These are phyloP conservation scores for Peronospora destructor DNA, from an alignment of 352 stramenopile genomes.

Conservation along the genomic window DNA sequence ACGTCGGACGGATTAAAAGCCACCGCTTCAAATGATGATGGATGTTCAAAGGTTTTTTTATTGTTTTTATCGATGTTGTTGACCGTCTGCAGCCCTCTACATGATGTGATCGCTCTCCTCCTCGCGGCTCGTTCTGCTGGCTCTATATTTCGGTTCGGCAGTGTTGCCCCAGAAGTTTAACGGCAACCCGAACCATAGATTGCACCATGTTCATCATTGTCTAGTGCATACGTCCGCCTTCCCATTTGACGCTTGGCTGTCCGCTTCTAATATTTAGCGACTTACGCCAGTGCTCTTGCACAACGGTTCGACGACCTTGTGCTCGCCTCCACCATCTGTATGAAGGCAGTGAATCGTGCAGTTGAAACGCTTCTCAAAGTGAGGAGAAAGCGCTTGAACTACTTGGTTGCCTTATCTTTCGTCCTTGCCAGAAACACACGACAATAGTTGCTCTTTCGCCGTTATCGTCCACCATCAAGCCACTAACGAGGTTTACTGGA, in stretches of 20 bases:
- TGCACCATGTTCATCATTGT: constrained; percentile 29
- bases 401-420: background rate
- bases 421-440: background rate
- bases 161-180: constrained; percentile 23
- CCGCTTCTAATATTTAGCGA: constrained; percentile 17
- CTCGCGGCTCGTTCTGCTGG: no score
- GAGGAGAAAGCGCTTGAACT: background rate
- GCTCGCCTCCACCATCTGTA: background rate
- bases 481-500: no score
- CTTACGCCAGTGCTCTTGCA: constrained; percentile 9
- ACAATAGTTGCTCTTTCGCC: no score
- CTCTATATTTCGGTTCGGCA: no score
- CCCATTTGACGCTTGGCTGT: constrained; percentile 24
- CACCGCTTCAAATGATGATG: no score
- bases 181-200: constrained; percentile 21
- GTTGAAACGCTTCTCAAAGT: constrained; percentile 1
- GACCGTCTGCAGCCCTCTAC: no score
- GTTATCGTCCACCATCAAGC: no score
- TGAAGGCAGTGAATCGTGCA: background rate
- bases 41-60: no score
- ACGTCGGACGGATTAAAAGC: no score
- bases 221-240: constrained; percentile 32
- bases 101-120: no score
- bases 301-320: constrained; percentile 16
- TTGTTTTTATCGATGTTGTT: no score